phyloP scores from a whole-genome alignment of 176 grass and related monocot species.

The Rhynchospora breviuscula region DNA sequence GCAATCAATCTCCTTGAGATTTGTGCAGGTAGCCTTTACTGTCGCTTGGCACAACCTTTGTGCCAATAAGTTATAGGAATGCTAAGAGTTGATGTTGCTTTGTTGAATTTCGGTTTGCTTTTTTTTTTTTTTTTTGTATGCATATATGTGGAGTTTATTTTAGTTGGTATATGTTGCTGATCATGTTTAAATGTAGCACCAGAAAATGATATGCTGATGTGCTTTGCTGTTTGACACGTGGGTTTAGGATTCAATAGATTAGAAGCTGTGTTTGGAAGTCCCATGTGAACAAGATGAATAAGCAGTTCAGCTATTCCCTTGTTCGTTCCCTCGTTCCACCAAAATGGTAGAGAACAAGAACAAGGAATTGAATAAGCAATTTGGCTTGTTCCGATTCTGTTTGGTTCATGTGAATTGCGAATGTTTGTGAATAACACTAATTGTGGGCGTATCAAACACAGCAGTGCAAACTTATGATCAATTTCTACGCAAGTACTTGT shows the following conservation, averaged over 20 bases:
- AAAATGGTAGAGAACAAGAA: too few species aligned
- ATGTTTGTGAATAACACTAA: too few species aligned
- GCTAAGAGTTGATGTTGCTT: neutral
- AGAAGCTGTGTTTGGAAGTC: too few species aligned
- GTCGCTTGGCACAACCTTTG: conserved; percentile 14
- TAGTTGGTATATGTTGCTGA: neutral
- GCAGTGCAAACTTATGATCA: too few species aligned
- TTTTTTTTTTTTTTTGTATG: neutral
- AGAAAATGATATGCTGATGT: neutral
- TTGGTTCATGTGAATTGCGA: too few species aligned
- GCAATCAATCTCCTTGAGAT: conserved; percentile 32
- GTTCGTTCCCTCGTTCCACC: too few species aligned
- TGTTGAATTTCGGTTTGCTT: neutral
- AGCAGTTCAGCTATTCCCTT: too few species aligned
- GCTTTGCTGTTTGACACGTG: neutral
- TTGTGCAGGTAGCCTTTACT: neutral
- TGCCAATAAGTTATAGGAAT: conserved; percentile 3
- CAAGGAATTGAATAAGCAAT: too few species aligned
- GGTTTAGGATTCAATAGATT: neutral
- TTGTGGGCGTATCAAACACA: too few species aligned
- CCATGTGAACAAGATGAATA: too few species aligned
- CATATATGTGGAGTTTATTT: neutral
- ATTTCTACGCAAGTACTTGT: too few species aligned
- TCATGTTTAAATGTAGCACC: neutral
- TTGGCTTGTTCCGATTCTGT: too few species aligned